phyloP scores from a whole-genome alignment of 2,329 filamentous ascomycete species.

The Cladorrhinum sp. region DNA sequence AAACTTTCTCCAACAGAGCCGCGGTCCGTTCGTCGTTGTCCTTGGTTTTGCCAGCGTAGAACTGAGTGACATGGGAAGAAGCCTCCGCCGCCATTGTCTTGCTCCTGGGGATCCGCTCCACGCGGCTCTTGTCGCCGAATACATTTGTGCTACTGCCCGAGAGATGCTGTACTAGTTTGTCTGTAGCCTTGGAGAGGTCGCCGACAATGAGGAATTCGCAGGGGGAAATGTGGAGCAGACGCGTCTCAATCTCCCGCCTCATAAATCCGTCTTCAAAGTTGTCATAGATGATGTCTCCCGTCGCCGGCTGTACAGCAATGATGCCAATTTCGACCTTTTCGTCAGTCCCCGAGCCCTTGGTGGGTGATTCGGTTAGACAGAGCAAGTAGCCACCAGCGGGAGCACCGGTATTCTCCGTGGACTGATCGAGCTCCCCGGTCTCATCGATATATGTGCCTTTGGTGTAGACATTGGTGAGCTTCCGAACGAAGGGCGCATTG shows the following conservation, averaged over 20 bases:
- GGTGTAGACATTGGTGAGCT: slow-evolving; percentile 94
- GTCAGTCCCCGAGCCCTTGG: slow-evolving; percentile 77
- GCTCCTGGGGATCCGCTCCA: slow-evolving; percentile 72
- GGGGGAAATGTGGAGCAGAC: slow-evolving; percentile 91
- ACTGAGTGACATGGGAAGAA: slow-evolving; percentile 84
- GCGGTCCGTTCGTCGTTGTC: slow-evolving; percentile 56
- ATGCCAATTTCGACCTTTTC: slow-evolving; percentile 92
- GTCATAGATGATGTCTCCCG: slow-evolving; percentile 94
- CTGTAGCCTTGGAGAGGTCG: slow-evolving; percentile 81
- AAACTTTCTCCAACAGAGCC: slow-evolving; percentile 76
- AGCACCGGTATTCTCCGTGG: slow-evolving; percentile 41
- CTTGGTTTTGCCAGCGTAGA: slow-evolving; percentile 85
- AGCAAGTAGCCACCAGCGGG: slow-evolving; percentile 81
- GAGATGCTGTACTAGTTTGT: slow-evolving; percentile 87
- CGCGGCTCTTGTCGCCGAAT: slow-evolving; percentile 83
- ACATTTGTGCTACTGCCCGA: slow-evolving; percentile 87
- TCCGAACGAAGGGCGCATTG: slow-evolving; percentile 86
- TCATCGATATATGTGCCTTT: slow-evolving; percentile 98
- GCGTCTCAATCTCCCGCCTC: slow-evolving; percentile 91
- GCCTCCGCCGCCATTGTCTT: slow-evolving; percentile 83
- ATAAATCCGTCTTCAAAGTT: slow-evolving; percentile 97
- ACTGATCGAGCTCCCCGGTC: slow-evolving; percentile 69
- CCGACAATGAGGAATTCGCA: slow-evolving; percentile 95
- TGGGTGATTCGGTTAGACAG: slow-evolving; percentile 81
- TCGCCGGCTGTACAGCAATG: slow-evolving; percentile 90